These are phyloP conservation scores for Candida chauliodis DNA, from an alignment of 805 yeast genomes.

Conservation along the genomic window DNA sequence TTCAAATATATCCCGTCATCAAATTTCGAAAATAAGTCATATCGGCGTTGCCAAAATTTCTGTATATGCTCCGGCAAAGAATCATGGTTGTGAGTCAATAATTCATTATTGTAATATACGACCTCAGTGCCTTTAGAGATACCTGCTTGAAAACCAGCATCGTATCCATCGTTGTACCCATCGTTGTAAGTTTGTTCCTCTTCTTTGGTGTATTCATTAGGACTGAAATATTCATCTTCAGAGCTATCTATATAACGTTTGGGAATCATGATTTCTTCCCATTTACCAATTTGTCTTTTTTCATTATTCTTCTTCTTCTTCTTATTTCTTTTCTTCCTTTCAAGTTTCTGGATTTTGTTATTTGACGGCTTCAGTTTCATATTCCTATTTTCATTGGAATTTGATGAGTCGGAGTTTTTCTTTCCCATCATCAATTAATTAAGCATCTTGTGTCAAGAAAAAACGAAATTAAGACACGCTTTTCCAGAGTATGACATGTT, in stretches of 20 bases:
- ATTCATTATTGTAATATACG: constrained; percentile 8
- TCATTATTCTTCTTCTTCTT: constrained; percentile 1
- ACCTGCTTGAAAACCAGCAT: constrained; percentile 1
- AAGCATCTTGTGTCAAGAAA: no score
- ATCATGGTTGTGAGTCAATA: constrained; percentile 34
- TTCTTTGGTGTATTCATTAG: constrained; percentile 1
- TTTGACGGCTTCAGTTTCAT: no score
- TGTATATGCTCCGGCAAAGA: constrained; percentile 38
- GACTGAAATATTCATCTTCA: constrained; percentile 1
- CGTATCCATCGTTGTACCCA: constrained; percentile 2
- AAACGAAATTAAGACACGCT: no score
- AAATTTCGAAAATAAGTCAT: constrained; percentile 54
- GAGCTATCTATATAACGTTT: constrained; percentile 2
- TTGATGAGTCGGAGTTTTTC: no score
- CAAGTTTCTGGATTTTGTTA: no score
- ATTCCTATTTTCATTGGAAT: no score
- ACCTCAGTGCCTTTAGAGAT: not conserved
- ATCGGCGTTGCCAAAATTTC: constrained; percentile 65
- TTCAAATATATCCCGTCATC: constrained; percentile 70
- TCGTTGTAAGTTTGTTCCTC: constrained; percentile 2
- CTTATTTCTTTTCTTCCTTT: not conserved
- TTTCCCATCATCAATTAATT: no score
- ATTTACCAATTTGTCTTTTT: not conserved
- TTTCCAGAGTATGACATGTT: no score
- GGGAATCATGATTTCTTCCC: not conserved